Evolutionary conservation across 1,284 basidiomycete genomes (phyloP).

Genomic region (Ceratobasidium sp.): DNA sequence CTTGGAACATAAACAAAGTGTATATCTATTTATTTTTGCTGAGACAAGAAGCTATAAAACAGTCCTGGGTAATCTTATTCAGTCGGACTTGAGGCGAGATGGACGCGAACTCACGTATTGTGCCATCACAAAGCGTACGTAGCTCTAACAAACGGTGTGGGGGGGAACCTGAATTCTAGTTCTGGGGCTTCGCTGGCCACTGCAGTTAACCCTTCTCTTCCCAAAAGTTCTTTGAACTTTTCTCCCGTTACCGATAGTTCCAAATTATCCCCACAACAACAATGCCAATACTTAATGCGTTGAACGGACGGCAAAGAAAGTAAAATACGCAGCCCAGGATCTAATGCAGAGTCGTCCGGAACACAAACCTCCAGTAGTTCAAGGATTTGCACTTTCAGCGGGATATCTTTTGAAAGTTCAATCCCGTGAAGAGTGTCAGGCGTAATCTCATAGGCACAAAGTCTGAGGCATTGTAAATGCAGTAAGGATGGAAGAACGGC

Average conservation of each 20-base stretch:
- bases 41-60: too few species aligned
- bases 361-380: neutral
- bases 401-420: neutral
- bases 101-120: neutral
- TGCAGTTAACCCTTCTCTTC: neutral
- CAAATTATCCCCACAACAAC: neutral
- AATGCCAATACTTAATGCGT: neutral
- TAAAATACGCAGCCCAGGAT: neutral
- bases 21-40: too few species aligned
- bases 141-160: too few species aligned
- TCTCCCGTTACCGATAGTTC: neutral
- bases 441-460: neutral
- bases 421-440: neutral
- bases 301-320: constrained; percentile 6
- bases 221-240: neutral
- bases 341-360: neutral
- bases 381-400: neutral
- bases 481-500: neutral
- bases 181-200: neutral
- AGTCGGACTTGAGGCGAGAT: neutral
- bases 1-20: too few species aligned
- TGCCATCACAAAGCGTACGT: too few species aligned
- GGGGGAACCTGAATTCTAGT: too few species aligned
- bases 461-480: neutral
- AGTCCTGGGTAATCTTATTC: too few species aligned